These are phyloP conservation scores for Aspergillus floridensis DNA, from an alignment of 2,329 filamentous ascomycete species.

Conservation along the genomic window DNA sequence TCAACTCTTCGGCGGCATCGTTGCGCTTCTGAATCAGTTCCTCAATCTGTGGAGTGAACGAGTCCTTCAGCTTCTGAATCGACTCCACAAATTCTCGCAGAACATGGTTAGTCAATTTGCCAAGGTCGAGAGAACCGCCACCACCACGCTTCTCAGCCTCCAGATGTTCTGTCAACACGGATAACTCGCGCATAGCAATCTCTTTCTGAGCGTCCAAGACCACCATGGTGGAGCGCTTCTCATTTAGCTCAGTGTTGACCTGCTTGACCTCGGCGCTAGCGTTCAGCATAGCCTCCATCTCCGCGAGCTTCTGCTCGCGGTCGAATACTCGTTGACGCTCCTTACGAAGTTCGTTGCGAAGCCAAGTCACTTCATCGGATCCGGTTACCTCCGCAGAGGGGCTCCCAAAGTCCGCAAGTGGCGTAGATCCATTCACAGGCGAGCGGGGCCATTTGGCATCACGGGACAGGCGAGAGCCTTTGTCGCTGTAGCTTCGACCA, in stretches of 20 bases:
- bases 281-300: slow-evolving; percentile 64
- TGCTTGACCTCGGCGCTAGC: slow-evolving; percentile 64
- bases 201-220: slow-evolving; percentile 92
- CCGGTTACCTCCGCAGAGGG: slow-evolving; percentile 56
- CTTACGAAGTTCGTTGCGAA: slow-evolving; percentile 70
- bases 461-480: slow-evolving; percentile 54
- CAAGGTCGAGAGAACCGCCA: slow-evolving; percentile 74
- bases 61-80: slow-evolving; percentile 72
- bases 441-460: slow-evolving; percentile 71
- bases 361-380: slow-evolving; percentile 61
- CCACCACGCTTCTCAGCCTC: slow-evolving; percentile 81
- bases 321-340: slow-evolving; percentile 84
- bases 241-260: slow-evolving; percentile 80
- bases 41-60: slow-evolving; percentile 71
- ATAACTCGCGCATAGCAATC: slow-evolving; percentile 88
- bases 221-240: slow-evolving; percentile 94
- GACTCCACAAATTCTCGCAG: slow-evolving; percentile 62
- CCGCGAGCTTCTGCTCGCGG: slow-evolving; percentile 79
- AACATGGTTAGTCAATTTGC: slow-evolving; percentile 63
- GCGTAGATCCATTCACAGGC: slow-evolving; percentile 53
- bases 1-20: slow-evolving; percentile 79
- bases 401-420: slow-evolving; percentile 65
- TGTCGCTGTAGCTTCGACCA: slow-evolving; percentile 79
- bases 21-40: slow-evolving; percentile 87
- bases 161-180: slow-evolving; percentile 84